Base-by-base conservation (phyloP, 1,284 basidiomycete genomes). In the Volvariella surrecta region DNA sequence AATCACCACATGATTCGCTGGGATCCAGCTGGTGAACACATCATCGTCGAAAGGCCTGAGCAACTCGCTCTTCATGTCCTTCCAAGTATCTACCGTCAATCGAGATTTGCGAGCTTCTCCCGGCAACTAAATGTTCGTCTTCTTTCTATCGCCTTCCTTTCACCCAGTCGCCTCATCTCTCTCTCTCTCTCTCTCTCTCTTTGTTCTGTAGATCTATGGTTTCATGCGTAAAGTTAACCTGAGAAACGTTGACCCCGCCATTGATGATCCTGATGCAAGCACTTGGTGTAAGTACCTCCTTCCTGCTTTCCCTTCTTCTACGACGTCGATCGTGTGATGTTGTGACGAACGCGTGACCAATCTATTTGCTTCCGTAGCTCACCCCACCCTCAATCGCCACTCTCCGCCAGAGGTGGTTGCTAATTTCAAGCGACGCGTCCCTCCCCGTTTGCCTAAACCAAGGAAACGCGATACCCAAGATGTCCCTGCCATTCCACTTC, bases 191-290 rank as follows among this genome's bases (percentile, higher is more conserved):
- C 54, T 53, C 46, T 46, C 24, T 45, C 50, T 45, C 43, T 58
- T 45, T 42, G 31, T 24, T 43, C 39, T 28, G 11, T 48, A 92
- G 89, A 93, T 93, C 64, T 93, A 93, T 68, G 90, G 89, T 51
- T 93, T 90, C 71, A 92, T 92, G 87, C 87, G 89, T 63, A 92
- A 92, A 63, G 85, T 92, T 58, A 89, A 89, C 68, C 73, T 92
- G 51, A 82, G 89, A 57, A 90, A 91, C 64, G 84, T 91, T 58
- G 89, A 93, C 69, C 86, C 85, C 49, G 87, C 86, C 50, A 90
- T 92, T 50, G 84, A 88, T 65, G 89, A 92, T 68, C 89, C 89
- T 47, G 89, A 93, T 66, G 89, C 89, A 6, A 90, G 86, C 63
- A 91, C 89, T 49, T 93, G 89, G 89, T 91, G 89, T 91, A 68